These are phyloP conservation scores for Aspergillus fijiensis DNA, from an alignment of 2,329 filamentous ascomycete species.

Conservation along the genomic window DNA sequence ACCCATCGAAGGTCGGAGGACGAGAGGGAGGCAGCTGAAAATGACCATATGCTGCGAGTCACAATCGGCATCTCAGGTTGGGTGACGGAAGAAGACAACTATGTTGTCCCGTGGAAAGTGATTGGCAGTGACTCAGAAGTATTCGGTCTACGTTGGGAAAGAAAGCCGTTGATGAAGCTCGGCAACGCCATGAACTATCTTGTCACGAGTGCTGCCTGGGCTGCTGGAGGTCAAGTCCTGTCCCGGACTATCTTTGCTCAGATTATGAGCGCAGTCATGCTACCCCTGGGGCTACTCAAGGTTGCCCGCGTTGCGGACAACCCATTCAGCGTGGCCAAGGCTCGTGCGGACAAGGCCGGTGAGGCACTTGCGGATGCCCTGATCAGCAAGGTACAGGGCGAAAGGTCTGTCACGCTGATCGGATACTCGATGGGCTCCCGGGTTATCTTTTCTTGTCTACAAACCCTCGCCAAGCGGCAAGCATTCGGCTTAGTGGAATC, in stretches of 20 bases:
- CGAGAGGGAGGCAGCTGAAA: constrained; percentile 41
- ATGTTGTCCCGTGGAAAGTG: constrained; percentile 74
- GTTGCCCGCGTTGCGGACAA: constrained; percentile 73
- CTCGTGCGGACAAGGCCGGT: constrained; percentile 77
- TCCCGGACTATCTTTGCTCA: constrained; percentile 69
- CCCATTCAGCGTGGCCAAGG: constrained; percentile 74
- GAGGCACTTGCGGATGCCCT: constrained; percentile 77
- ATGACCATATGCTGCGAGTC: constrained; percentile 71
- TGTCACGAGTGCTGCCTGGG: constrained; percentile 78
- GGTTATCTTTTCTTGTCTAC: constrained; percentile 79
- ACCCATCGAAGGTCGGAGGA: constrained; percentile 48
- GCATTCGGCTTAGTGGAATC: constrained; percentile 84
- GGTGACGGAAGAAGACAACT: constrained; percentile 69
- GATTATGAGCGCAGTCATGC: constrained; percentile 63
- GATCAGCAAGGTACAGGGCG: constrained; percentile 77
- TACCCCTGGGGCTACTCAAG: constrained; percentile 67
- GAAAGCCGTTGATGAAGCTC: constrained; percentile 72
- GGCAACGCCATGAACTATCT: constrained; percentile 75
- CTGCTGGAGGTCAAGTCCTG: constrained; percentile 71
- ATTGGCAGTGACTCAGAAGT: constrained; percentile 72
- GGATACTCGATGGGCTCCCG: constrained; percentile 80
- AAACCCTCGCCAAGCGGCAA: constrained; percentile 70
- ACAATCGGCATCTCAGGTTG: constrained; percentile 82
- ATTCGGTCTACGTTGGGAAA: constrained; percentile 82
- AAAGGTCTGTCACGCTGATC: constrained; percentile 75